Evolutionary conservation across 1,284 basidiomycete genomes (phyloP).

Genomic region (Peniophora sp.): DNA sequence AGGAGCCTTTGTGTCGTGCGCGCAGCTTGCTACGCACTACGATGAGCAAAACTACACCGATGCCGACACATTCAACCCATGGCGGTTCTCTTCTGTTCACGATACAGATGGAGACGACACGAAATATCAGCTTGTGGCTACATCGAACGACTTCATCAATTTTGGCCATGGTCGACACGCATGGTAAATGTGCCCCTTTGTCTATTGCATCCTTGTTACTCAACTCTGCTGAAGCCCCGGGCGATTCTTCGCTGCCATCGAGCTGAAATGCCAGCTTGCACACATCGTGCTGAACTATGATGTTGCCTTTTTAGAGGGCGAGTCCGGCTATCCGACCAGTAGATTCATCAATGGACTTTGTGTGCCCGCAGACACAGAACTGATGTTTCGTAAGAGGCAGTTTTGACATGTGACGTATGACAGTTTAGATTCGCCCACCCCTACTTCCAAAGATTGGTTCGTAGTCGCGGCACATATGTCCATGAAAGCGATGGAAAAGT

Average conservation of each 20-base stretch:
- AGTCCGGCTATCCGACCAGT: background rate
- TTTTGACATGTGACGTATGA: too few relatives aligned
- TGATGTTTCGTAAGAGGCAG: background rate
- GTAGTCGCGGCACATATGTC: too few relatives aligned
- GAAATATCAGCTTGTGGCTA: constrained; percentile 17
- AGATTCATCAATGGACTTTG: background rate
- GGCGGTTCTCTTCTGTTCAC: constrained; percentile 24
- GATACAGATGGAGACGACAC: constrained; percentile 14
- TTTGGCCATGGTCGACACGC: constrained; percentile 21
- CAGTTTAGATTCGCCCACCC: too few relatives aligned
- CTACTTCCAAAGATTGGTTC: too few relatives aligned
- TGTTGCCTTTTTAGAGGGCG: constrained; percentile 12
- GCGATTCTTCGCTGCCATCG: constrained; percentile 18
- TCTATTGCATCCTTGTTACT: too few relatives aligned
- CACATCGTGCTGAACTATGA: constrained; percentile 17
- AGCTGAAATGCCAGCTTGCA: constrained; percentile 18
- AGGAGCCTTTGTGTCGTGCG: constrained; percentile 27
- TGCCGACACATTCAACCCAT: constrained; percentile 24
- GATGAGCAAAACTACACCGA: constrained; percentile 26
- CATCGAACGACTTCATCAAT: constrained; percentile 14
- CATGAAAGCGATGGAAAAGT: too few relatives aligned
- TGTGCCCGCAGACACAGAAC: background rate
- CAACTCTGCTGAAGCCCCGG: constrained; percentile 14
- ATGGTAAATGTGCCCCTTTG: too few relatives aligned
- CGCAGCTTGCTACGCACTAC: constrained; percentile 23